Conservation (phyloP, 768 basidiomycete species). For the Agrocybe praecox region DNA sequence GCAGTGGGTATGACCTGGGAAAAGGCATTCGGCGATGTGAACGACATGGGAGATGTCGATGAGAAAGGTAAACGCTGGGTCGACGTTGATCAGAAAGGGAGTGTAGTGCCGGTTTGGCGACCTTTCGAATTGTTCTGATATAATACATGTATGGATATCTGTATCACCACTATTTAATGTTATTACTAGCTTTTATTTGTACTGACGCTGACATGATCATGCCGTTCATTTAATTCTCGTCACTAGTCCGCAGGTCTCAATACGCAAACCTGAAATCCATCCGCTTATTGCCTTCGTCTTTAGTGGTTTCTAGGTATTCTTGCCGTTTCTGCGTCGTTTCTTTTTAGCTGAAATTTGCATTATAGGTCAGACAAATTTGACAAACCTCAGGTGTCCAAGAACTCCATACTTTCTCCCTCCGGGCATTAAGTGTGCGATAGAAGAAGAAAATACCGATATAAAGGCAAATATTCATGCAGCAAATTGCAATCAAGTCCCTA, state of each 20-base stretch:
- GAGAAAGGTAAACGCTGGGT: slow-evolving; percentile 54
- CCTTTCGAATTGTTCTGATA: slow-evolving; percentile 55
- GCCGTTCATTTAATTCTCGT: neutral
- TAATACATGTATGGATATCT: neutral
- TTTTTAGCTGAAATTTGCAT: neutral
- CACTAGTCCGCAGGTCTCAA: slow-evolving; percentile 23
- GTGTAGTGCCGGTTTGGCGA: slow-evolving; percentile 57
- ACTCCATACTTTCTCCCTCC: slow-evolving; percentile 54
- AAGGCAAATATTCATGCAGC: slow-evolving; percentile 52
- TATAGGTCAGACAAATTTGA: neutral
- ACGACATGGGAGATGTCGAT: slow-evolving; percentile 48
- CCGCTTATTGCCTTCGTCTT: slow-evolving; percentile 59
- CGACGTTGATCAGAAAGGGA: slow-evolving; percentile 64
- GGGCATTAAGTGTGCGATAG: slow-evolving; percentile 52
- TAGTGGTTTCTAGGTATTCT: slow-evolving; percentile 62
- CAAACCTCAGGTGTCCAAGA: slow-evolving; percentile 48
- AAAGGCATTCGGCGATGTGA: slow-evolving; percentile 57
- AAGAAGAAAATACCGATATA: slow-evolving; percentile 56
- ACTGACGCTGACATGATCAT: neutral
- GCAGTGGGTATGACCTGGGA: slow-evolving; percentile 69
- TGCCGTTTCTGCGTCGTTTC: slow-evolving; percentile 46
- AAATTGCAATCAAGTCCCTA: slow-evolving; percentile 53
- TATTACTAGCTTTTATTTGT: neutral
- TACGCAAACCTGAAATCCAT: slow-evolving; percentile 68
- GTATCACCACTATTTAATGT: neutral